Base-by-base conservation (phyloP, 108 stramenopile species). In the Nitzschia sp. region DNA sequence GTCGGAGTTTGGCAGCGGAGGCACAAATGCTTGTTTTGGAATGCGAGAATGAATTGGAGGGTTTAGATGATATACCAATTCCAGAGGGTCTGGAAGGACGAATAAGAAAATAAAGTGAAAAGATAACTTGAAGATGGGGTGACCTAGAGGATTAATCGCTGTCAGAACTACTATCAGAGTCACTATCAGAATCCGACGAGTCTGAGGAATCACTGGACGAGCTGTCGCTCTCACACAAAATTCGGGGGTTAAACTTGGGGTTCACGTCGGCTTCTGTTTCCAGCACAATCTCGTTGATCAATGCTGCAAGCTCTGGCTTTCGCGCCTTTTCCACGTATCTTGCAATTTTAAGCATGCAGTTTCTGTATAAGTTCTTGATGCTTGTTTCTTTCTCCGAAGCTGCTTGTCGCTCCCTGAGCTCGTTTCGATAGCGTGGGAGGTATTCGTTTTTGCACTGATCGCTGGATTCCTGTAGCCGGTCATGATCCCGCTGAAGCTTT, bases 341-440 rank as follows among this genome's bases (percentile, higher is more conserved):
- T 17, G 57, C 48, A 20, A 65, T 65, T 42, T 67, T 59, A 25
- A 67, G 53, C 11, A 53, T 19, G 34, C 57, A 60, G 22, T 67
- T 59, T 8, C 65, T 40, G 34, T 73, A 73, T 38, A 73, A 20
- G 10, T 44, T 43, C 24, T 67, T 75, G 41, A 63, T 57, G 9
- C 44, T 62, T 22, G 52, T 62, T 51, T 75, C 74, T 24, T 52
- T 39, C 0, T 75, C 54, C 19, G 68, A 8, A 46, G 42, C 11
- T 41, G 46, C 29, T 37, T 75, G 51, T 14, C 74, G 17, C 12
- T 63, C 60, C 12, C 61, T 41, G 11, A 75, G 48, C 43, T 75
- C 60, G 21, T 62, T 43, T 51, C 74, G 59, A 60, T 75, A 75
- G 0, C 62, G 21, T 14, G 74, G 74, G 42, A 75, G 40, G 39